Evolutionary conservation across 768 basidiomycete species (phyloP), one percentile per base, ranked within the genome.

Genomic region (Mrakia gelida): DNA sequence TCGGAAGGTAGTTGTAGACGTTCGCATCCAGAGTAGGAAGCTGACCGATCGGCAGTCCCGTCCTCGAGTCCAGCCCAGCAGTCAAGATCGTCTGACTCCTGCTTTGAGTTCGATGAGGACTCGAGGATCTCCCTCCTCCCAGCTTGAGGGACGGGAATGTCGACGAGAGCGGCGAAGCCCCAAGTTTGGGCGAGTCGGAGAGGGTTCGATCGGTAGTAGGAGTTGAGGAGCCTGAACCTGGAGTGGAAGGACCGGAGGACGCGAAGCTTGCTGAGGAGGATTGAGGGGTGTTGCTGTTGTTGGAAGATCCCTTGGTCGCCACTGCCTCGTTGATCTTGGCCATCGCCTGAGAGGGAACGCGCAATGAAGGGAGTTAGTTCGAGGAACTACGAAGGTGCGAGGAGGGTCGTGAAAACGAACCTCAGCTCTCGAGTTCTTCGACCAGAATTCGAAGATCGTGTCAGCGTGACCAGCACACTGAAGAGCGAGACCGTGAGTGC

Each of bases 371-470:
- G n/a, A 71, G 45, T 26, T 3, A n/a, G 59, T 32, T 5, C 3
- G 38, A 34, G 45, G 45, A 13, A 45, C 11, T 18, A 23, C 32
- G 26, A 65, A 52, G 21, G 49, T 23, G 59, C 38, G 32, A 34
- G 21, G 26, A 16, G 45, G 9, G 59, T 9, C 2, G 63, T 26
- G 0, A 30, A 61, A 41, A 59, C 77, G 49, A 32, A 78, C 78
- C 76, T 89, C 86, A 73, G 88, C 87, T 32, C 89, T 83, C 7
- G 84, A 76, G 1, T 83, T 82, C 23, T 81, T 79, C 0, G 83
- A 84, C 80, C 85, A 86, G 83, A 91, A 90, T 32, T 87, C 85
- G 78, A 91, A 87, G n/a, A 83, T 83, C 34, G 89, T 80, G 73
- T 87, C 85, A 3, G 83, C 76, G 68, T 87, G 86, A n/a, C 87